Base-by-base conservation (phyloP, 208 protist species). In the Acanthamoeba castellanii region DNA sequence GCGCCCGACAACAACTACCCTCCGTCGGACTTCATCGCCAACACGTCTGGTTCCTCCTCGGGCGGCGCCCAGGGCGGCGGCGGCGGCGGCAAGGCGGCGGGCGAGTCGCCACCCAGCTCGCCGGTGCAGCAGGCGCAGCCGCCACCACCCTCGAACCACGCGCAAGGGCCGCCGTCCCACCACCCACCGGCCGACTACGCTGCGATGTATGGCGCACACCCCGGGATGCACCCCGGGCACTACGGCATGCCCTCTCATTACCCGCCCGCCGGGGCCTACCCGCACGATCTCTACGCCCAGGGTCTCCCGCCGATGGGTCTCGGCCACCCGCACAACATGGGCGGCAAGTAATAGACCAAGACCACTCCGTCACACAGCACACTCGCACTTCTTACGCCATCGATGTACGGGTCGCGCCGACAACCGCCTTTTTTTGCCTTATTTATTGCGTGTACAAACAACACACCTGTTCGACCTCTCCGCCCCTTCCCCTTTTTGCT, bases 1-100 rank as follows among this genome's bases (percentile, higher is more conserved):
- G 97, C 97, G 25, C 97, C 97, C 66, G 97, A 98, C 59, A 76
- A 34, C 94, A 84, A 66, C 74, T 89, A 82, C 27, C 87, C 70
- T n/a, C 14, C 90, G 22, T 90, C 82, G 0, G 82, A 88, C 81
- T 88, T 88, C 30, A 93, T 93, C 50, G 50, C 95, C 93, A 87
- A 42, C 76, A 45, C 50, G 30, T n/a, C 18, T 25, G 32, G 61
- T 55, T 22, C 16, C 22, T 92, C n/a, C 52, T 27, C 20, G 61
- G 20, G 27, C 16, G 61, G 61, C 20, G 61, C 20, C 11, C 16
- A 25, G 20, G 61, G 61, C 27, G 61, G 61, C 16, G 61, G 61
- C 27, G 61, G 61, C 2, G 61, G 61, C 61, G 61, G 61, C 61
- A 70, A 70, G 61, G 61, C 61, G 27, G 61, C 61, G 61, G 61